Evolutionary conservation across 768 basidiomycete species (phyloP), one percentile per base, ranked within the genome.

Genomic region (Pulveroboletus sp.): DNA sequence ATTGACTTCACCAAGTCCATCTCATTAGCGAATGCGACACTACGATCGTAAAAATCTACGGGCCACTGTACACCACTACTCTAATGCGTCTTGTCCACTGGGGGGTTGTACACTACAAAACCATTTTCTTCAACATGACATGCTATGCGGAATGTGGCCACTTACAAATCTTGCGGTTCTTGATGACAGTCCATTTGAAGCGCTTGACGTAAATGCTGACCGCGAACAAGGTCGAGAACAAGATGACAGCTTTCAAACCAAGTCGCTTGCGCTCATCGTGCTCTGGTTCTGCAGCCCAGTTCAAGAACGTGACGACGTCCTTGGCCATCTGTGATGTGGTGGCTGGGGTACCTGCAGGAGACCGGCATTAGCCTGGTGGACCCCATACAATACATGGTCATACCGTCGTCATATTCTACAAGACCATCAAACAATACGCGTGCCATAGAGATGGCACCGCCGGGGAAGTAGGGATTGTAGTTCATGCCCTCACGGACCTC

Each of bases 251-350:
- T 74, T 97, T 94, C 69, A 98, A 75, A 57, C 97, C 95, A 65
- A 86, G 85, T 80, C 92, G 94, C 79, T 99, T 98, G 68, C 97
- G 80, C 67, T 94, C 88, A 64, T 99, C 97, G 62, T 94, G 90
- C 69, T 99, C 97, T 25, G 97, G 97, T 69, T 99, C 97, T 49
- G 97, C 82, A 16, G 95, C 91, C 94, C 94, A 98, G 73, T 83
- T 84, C 42, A 98, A 73, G 86, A 98, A 97, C 3, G 89, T 91
- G 39, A 82, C 81, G 45, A 99, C 94, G 64, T 99, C 97, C 79
- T 98, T 99, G 59, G 97, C 95, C 95, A 99, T 94, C 69, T 99
- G 97, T 6, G 92, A 90, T 6, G 93, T 86, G 40, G 97, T 99
- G 12, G 95, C 91, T 13, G 97, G 94, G 4, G 97, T 98, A 41